Percentiles rank a stretch among this genome's conserved stretches.
These are phyloP conservation scores for Vicia villosa DNA, from an alignment of 306 rosid genomes.

Conservation along the genomic window DNA sequence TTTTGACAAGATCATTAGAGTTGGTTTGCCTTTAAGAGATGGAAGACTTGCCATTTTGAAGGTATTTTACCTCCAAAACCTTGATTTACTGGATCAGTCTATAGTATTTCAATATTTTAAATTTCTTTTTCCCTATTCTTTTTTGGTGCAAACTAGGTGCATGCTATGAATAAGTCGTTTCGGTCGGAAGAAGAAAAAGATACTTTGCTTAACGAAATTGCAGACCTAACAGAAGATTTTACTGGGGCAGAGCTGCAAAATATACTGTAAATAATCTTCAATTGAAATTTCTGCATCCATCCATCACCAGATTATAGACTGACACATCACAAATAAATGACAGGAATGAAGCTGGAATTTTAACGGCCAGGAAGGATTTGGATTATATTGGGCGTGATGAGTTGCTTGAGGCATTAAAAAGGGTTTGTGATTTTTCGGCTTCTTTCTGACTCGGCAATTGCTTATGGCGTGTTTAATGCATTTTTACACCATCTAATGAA, in stretches of 20 bases:
- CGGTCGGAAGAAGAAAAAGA: slow-evolving; percentile 85
- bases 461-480: slow-evolving; percentile 1
- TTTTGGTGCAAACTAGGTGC: slow-evolving; percentile 62
- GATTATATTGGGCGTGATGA: slow-evolving; percentile 89
- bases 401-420: slow-evolving; percentile 90
- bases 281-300: slow-evolving; percentile 30
- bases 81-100: slow-evolving; percentile 26
- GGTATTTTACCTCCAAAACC: slow-evolving; percentile 48
- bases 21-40: slow-evolving; percentile 95
- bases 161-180: slow-evolving; percentile 87
- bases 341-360: slow-evolving; percentile 99
- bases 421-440: slow-evolving; percentile 60
- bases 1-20: slow-evolving; percentile 97
- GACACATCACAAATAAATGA: slow-evolving; percentile 40
- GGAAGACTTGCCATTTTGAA: slow-evolving; percentile 94
- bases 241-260: slow-evolving; percentile 99
- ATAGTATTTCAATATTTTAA: slow-evolving; percentile 23
- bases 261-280: slow-evolving; percentile 64
- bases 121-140: slow-evolving; percentile 4
- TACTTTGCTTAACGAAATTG: slow-evolving; percentile 74
- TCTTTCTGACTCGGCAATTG: slow-evolving; percentile 40
- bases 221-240: slow-evolving; percentile 88
- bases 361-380: slow-evolving; percentile 96
- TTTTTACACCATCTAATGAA: slow-evolving; percentile 29
- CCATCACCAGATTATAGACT: slow-evolving; percentile 30